A percentile compares a stretch with the other conserved stretches of the same genome.
Conservation (phyloP, 1,284 basidiomycete species). For the Inonotus obliquus region DNA sequence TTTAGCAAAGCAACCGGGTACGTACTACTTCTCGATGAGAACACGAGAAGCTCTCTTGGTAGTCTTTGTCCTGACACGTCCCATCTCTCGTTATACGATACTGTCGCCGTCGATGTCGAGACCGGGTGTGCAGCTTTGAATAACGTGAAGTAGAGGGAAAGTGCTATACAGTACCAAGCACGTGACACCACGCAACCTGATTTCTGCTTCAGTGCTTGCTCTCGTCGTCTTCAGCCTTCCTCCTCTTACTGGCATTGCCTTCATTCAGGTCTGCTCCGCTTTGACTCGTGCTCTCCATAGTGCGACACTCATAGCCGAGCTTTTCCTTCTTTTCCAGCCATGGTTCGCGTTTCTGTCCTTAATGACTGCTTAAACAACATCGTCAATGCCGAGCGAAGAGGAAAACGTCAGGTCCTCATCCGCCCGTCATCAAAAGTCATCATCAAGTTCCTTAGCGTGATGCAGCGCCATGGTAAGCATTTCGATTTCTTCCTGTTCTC, state of each 20-base stretch:
- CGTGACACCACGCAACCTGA: slow-evolving; percentile 8
- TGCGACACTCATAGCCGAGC: slow-evolving; percentile 78
- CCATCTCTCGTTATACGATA: slow-evolving; percentile 38
- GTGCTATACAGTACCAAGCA: slow-evolving; percentile 19
- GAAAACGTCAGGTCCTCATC: slow-evolving; percentile 96
- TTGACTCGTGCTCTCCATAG: slow-evolving; percentile 76
- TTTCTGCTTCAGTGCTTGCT: no score
- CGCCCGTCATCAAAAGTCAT: slow-evolving; percentile 95
- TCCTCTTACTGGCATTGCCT: background rate
- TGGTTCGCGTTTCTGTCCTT: slow-evolving; percentile 84
- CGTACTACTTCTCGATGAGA: slow-evolving; percentile 99
- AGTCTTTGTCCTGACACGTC: slow-evolving; percentile 99
- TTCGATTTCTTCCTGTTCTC: slow-evolving; percentile 14
- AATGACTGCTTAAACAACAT: slow-evolving; percentile 94
- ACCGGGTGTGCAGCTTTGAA: background rate
- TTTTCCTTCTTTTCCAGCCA: slow-evolving; percentile 39
- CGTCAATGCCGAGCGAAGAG: slow-evolving; percentile 96
- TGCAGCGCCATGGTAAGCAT: slow-evolving; percentile 93
- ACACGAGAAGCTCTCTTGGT: slow-evolving; percentile 99
- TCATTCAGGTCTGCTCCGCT: slow-evolving; percentile 34
- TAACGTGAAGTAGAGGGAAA: background rate
- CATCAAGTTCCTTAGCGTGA: slow-evolving; percentile 92
- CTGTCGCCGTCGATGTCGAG: slow-evolving; percentile 4
- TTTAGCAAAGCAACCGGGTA: slow-evolving; percentile 22
- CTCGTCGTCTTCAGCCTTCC: slow-evolving; percentile 17